Evolutionary conservation across 1,284 basidiomycete species (phyloP).

Genomic region (Melanopsichium pennsylvanicum): DNA sequence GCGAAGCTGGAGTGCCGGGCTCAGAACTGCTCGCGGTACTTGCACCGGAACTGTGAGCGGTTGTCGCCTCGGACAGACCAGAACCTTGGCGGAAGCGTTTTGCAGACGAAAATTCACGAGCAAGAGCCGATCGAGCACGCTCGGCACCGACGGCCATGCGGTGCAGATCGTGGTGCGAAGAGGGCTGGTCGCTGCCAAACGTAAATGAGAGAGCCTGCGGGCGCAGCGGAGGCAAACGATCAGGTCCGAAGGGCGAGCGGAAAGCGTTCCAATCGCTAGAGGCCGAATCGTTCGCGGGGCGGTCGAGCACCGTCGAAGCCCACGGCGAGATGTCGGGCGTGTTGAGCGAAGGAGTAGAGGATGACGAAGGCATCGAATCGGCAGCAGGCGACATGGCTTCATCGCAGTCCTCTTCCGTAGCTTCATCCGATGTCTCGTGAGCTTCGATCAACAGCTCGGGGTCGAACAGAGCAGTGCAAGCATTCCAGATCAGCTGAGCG

Average conservation of each 20-base stretch:
- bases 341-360: slow-evolving; percentile 36
- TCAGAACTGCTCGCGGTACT: slow-evolving; percentile 55
- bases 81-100: slow-evolving; percentile 35
- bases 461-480: slow-evolving; percentile 50
- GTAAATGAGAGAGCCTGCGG: slow-evolving; percentile 38
- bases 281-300: slow-evolving; percentile 6
- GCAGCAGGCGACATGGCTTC: slow-evolving; percentile 29
- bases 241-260: slow-evolving; percentile 45
- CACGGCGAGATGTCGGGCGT: slow-evolving; percentile 44
- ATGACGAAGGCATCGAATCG: slow-evolving; percentile 35
- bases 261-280: slow-evolving; percentile 43
- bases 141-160: slow-evolving; percentile 48
- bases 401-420: slow-evolving; percentile 28
- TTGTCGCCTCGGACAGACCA: slow-evolving; percentile 18
- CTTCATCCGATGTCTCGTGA: slow-evolving; percentile 32
- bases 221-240: slow-evolving; percentile 26
- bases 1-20: slow-evolving; percentile 54
- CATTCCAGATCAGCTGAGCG: slow-evolving; percentile 61
- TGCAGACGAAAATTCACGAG: slow-evolving; percentile 6
- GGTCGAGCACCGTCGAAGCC: slow-evolving; percentile 30
- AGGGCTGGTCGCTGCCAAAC: slow-evolving; percentile 29
- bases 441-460: slow-evolving; percentile 36
- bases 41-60: slow-evolving; percentile 39
- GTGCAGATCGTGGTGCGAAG: slow-evolving; percentile 31
- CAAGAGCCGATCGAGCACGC: slow-evolving; percentile 17